Evolutionary conservation across 805 yeast genomes (phyloP).

Genomic region (Huiozyma naganishii): DNA sequence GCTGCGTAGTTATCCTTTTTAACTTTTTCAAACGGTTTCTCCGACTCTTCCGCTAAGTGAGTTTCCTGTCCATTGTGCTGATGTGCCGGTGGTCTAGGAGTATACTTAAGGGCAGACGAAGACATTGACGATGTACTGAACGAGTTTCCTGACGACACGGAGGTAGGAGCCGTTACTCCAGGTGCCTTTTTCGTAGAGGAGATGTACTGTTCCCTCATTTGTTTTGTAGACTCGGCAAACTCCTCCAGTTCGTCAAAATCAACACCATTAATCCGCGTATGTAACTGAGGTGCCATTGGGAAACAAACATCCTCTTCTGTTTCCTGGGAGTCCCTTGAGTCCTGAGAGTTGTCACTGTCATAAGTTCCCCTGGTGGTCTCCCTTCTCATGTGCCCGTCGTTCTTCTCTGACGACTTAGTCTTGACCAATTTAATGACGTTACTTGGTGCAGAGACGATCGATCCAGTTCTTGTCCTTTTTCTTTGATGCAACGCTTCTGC

Average conservation of each 20-base stretch:
- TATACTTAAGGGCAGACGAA: constrained; percentile 51
- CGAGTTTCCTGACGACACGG: constrained; percentile 30
- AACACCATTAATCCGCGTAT: constrained; percentile 57
- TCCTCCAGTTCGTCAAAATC: constrained; percentile 88
- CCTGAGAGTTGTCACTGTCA: constrained; percentile 65
- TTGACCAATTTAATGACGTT: background rate
- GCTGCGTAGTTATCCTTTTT: background rate
- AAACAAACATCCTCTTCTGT: constrained; percentile 97
- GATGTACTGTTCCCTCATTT: constrained; percentile 33
- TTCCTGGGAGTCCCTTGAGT: constrained; percentile 72
- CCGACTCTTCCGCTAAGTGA: background rate
- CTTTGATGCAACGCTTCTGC: constrained; percentile 1
- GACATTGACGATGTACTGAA: constrained; percentile 32
- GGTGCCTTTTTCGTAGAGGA: constrained; percentile 12
- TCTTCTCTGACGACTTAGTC: constrained; percentile 1
- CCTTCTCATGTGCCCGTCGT: background rate
- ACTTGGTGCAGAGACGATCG: background rate
- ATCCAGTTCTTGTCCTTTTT: constrained; percentile 1
- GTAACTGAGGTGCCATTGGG: constrained; percentile 67
- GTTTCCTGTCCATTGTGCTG: background rate
- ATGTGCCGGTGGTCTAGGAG: constrained; percentile 31
- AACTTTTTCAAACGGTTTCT: background rate
- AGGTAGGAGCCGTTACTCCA: constrained; percentile 8
- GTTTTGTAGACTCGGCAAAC: constrained; percentile 50
- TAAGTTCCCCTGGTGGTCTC: constrained; percentile 11